Base-by-base conservation (phyloP, 495 filamentous ascomycete genomes). In the Penicillium lagena region DNA sequence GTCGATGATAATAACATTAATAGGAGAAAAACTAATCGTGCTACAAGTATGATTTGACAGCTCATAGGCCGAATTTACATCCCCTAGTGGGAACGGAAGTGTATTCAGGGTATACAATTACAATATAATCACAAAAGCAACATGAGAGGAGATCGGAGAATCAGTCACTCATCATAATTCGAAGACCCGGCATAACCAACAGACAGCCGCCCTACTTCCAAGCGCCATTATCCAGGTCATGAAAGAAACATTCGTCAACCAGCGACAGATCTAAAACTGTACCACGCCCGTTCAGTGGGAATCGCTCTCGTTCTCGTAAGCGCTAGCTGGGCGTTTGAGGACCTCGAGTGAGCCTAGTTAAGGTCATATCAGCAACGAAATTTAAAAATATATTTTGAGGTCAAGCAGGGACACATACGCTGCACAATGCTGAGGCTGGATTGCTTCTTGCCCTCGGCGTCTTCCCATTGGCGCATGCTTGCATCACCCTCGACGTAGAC, bases 401-500 rank as follows among this genome's bases (percentile, higher is more conserved):
- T 10, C 13, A 11, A 40, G 12, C 31, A 42, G 22, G 28, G 13
- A 15, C 10, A 72, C 87, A 54, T 77, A 93, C 89, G 78, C 63
- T 90, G 85, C 22, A 81, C 62, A 52, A 95, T 72, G 63, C 70
- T 88, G 47, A 94, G 51, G 33, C 53, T 34, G 11, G 62, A 66
- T 35, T 71, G 68, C 38, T 61, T 64, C 58, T 78, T 78, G 54
- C 86, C 86, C 12, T 90, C 85, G 12, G 59, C 59, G 49, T 83
- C 82, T 31, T 77, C 72, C 48, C 73, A 89, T 12, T 50, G 60
- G 42, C 70, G 70, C 66, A 87, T 80, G 49, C 62, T 64, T 39
- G 77, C 82, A 34, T 91, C 82, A 12, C 81, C 87, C 56, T 94
- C 88, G 30, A 94, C 67, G 50, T 79, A 85, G 13, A 91, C 69